Percentiles rank a stretch among this genome's conserved stretches.
Evolutionary conservation across 2,329 filamentous ascomycete species (phyloP).

Genomic region (Lachnellula subtilissima): DNA sequence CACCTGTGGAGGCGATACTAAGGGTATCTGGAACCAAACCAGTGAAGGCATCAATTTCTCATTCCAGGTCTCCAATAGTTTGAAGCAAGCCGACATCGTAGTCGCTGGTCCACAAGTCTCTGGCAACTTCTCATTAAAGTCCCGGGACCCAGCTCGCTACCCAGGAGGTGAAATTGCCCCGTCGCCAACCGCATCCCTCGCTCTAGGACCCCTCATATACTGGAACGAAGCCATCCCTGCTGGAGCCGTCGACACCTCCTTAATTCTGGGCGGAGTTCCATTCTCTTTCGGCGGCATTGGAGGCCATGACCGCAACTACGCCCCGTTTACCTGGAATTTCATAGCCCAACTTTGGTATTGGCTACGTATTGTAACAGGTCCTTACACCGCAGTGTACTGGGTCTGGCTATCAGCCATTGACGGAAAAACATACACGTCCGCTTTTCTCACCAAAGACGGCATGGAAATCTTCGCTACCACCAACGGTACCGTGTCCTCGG

Average conservation of each 20-base stretch:
- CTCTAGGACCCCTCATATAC: neutral
- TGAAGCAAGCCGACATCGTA: neutral
- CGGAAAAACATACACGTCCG: neutral
- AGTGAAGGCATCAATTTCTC: neutral
- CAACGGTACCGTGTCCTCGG: neutral
- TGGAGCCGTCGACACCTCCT: neutral
- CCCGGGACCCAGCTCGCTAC: conserved; percentile 3
- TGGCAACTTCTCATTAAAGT: neutral
- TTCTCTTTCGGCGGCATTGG: conserved; percentile 1
- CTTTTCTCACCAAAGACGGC: conserved; percentile 4
- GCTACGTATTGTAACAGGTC: neutral
- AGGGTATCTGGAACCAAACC: neutral
- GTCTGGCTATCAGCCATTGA: conserved; percentile 1
- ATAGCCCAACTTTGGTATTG: neutral
- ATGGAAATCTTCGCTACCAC: conserved; percentile 2
- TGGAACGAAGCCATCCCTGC: conserved; percentile 4
- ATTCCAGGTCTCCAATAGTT: conserved; percentile 2
- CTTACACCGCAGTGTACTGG: conserved; percentile 3
- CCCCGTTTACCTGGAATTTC: neutral
- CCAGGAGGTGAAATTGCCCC: neutral
- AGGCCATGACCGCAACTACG: conserved; percentile 1
- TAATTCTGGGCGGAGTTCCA: neutral
- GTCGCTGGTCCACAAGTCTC: neutral
- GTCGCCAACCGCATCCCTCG: neutral
- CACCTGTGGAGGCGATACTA: neutral